Evolutionary conservation across 345 rosid species (phyloP), one percentile per base, ranked within the genome.

Genomic region (Conringia planisiliqua): DNA sequence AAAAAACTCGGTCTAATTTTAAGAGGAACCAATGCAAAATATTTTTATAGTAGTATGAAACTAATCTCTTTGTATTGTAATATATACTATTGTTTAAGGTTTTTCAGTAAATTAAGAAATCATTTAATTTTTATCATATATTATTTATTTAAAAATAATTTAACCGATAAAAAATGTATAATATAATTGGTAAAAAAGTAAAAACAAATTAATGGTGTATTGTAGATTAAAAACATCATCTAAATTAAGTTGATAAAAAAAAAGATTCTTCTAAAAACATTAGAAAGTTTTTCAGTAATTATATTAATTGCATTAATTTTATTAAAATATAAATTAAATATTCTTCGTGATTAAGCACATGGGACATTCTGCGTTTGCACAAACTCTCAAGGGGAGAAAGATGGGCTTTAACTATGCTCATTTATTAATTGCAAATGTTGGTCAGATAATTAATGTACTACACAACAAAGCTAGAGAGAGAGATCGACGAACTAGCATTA

Each of bases 311-410:
- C 3, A 58, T 60, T 46, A 11, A 20, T 71, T 32, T 66, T 42
- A 52, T 52, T 51, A 35, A 35, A 35, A 35, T 50, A 10, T 51
- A n/a, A 4, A n/a, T 44, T 14, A 65, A 44, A 11, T 40, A 40
- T 5, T 47, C 4, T 18, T 43, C 42, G 44, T 68, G 47, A 68
- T 75, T 68, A 68, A 68, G 69, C 79, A 75, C 79, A 75, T 75
- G 79, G 74, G 79, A 75, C 74, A 75, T 68, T 75, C 74, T 61
- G 68, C 40, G 16, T 75, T 67, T 51, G 79, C 79, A 75, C 79
- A 75, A 75, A 68, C 74, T 75, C 78, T 26, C 67, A 67, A 58
- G 68, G 11, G 33, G 51, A 57, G 67, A 62, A 69, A 75, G 73
- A 59, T 60, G 74, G 46, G 72, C 69, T 68, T 75, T 68, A 75